Evolutionary conservation across 176 grass and related monocot species (phyloP).

Genomic region (sorghum (Sorghum bicolor)): Sorghum_bicolor_NCBIv3 NC_012870.2:57366501-57367000

Average conservation of each 20-base stretch:
- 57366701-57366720: neutral
- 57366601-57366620: neutral
- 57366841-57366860: neutral
- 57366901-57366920: neutral
- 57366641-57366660: neutral
- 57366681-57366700: neutral
- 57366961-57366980: neutral
- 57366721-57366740: too few relatives aligned
- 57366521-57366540: slow-evolving; percentile 25
- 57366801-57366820: slow-evolving; percentile 4
- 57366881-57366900: neutral
- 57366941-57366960: neutral
- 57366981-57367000: slow-evolving; percentile 99
- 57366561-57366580: neutral
- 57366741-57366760: too few relatives aligned
- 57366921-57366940: neutral
- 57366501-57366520: neutral
- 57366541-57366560: neutral
- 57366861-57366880: too few relatives aligned
- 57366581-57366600: slow-evolving; percentile 1
- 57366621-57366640: neutral
- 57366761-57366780: neutral
- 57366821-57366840: neutral
- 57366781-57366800: neutral
- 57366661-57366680: neutral